A percentile compares a stretch with the other conserved stretches of the same genome.
phyloP scores from a whole-genome alignment of 164 flowering plant genomes.

The Stephania yunnanensis region DNA sequence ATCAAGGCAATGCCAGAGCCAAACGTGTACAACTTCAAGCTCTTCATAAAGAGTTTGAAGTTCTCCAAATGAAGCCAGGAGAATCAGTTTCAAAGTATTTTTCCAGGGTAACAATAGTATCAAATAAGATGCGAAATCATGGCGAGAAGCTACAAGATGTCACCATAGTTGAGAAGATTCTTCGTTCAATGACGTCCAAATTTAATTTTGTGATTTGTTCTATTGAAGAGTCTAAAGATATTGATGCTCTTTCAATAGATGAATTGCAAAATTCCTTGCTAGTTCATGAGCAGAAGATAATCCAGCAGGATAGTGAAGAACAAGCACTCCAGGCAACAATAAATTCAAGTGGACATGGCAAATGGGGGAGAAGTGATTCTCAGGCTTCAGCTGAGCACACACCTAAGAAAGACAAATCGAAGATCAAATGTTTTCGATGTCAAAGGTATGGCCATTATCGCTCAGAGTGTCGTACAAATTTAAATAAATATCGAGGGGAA shows the following conservation, averaged over 20 bases:
- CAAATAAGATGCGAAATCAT: constrained; percentile 2
- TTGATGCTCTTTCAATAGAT: background rate
- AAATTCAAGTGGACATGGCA: background rate
- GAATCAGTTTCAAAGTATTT: constrained; percentile 1
- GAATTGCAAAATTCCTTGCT: background rate
- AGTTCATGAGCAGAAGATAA: background rate
- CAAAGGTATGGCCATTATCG: background rate
- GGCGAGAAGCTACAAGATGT: constrained; percentile 1
- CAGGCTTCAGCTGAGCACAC: background rate
- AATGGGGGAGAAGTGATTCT: background rate
- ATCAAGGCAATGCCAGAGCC: background rate
- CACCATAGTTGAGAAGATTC: constrained; percentile 6
- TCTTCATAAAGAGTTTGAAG: background rate
- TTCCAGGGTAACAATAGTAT: background rate
- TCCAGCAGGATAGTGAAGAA: background rate
- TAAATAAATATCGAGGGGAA: background rate
- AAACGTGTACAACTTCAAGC: background rate
- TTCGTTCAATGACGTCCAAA: background rate
- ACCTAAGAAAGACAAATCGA: background rate
- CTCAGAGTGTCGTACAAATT: background rate
- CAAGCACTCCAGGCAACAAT: background rate
- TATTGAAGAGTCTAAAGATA: background rate
- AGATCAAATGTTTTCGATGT: background rate
- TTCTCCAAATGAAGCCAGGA: background rate
- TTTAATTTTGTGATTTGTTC: constrained; percentile 1